Conservation (phyloP, 352 stramenopile genomes). For the Hyaloperonospora arabidopsidis region DNA sequence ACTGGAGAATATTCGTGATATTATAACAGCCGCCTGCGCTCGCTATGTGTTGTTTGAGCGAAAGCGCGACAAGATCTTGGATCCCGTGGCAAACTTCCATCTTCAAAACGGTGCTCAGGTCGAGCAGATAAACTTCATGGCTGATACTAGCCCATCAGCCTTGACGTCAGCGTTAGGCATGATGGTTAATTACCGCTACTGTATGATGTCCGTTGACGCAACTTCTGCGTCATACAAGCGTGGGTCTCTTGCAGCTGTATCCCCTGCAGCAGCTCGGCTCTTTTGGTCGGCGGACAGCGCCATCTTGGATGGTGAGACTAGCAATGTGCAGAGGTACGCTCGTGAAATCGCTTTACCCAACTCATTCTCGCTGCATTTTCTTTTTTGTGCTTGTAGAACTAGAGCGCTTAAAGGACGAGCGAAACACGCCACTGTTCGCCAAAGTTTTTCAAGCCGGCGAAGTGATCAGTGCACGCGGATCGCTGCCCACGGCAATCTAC, state of each 20-base stretch:
- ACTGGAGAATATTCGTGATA: conserved; percentile 36
- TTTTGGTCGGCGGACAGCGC: conserved; percentile 43
- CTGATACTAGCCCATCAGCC: conserved; percentile 45
- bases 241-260: conserved; percentile 55
- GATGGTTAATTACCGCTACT: conserved; percentile 88
- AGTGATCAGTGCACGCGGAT: conserved; percentile 56
- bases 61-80: conserved; percentile 68
- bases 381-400: conserved; percentile 17
- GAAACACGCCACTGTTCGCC: conserved; percentile 68
- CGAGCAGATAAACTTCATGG: conserved; percentile 80
- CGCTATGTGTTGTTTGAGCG: conserved; percentile 78
- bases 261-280: conserved; percentile 43
- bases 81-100: conserved; percentile 81
- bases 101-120: conserved; percentile 81
- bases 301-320: conserved; percentile 56
- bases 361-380: not conserved
- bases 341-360: not conserved
- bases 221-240: conserved; percentile 79
- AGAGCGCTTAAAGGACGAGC: conserved; percentile 37
- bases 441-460: conserved; percentile 57
- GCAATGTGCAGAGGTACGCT: not conserved
- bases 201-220: conserved; percentile 68
- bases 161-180: conserved; percentile 46
- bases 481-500: conserved; percentile 61
- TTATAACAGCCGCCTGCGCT: conserved; percentile 52